These are phyloP conservation scores for Lasiosphaeria ovina DNA, from an alignment of 495 filamentous ascomycete species.

Conservation along the genomic window DNA sequence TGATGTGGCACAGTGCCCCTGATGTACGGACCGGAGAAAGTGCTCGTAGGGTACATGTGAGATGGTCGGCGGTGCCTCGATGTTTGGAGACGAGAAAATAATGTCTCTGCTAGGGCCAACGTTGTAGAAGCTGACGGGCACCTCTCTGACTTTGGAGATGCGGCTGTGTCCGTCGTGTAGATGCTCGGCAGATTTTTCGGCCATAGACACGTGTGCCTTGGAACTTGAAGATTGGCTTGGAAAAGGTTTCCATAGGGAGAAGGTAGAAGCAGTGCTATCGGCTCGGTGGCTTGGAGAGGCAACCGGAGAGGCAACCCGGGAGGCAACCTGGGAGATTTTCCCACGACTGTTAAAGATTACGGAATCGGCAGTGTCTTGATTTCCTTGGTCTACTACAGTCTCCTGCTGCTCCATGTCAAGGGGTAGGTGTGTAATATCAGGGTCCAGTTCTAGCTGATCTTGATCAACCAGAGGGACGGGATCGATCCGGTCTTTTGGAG, in stretches of 20 bases:
- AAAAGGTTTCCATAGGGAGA: neutral
- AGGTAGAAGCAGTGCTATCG: neutral
- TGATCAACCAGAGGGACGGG: neutral
- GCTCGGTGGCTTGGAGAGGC: too few relatives aligned
- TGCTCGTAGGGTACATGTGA: neutral
- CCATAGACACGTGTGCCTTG: neutral
- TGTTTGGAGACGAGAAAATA: neutral
- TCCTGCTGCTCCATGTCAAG: neutral
- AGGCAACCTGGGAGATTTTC: neutral
- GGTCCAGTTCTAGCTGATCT: neutral
- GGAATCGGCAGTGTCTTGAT: neutral
- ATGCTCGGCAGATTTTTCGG: neutral
- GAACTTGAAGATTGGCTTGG: neutral
- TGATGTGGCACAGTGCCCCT: constrained; percentile 2
- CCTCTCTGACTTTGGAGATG: constrained; percentile 10
- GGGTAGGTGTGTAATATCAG: neutral
- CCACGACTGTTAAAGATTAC: neutral
- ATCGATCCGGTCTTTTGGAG: neutral
- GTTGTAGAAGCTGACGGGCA: neutral
- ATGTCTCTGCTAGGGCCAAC: neutral
- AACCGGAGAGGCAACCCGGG: too few relatives aligned
- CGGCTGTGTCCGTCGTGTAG: constrained; percentile 8
- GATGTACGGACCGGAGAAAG: neutral
- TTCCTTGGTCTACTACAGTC: neutral
- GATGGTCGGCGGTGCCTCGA: neutral